phyloP scores from a whole-genome alignment of 2,329 filamentous ascomycete species.

The Phaeoacremonium minimum region DNA sequence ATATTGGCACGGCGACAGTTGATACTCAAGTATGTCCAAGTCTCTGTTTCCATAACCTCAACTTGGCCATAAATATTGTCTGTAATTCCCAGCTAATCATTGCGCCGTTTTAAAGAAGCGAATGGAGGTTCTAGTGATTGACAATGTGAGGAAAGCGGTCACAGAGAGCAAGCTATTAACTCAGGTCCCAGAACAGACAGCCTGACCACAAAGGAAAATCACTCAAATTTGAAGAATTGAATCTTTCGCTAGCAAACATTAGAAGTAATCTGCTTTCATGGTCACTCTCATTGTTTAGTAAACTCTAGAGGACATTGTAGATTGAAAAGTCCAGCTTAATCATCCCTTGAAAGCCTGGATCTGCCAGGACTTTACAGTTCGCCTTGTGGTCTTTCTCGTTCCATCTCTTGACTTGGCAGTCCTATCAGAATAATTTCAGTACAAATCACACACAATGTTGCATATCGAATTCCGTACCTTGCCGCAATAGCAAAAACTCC shows the following conservation, averaged over 20 bases:
- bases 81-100: no score
- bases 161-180: not conserved
- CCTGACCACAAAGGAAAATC: not conserved
- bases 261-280: not conserved
- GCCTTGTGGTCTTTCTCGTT: conserved; percentile 14
- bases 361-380: conserved; percentile 14
- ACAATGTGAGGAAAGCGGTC: not conserved
- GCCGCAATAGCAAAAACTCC: conserved; percentile 1
- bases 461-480: conserved; percentile 3
- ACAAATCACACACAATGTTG: not conserved
- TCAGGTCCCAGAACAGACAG: not conserved
- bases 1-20: no score
- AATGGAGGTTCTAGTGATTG: no score
- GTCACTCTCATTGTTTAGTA: not conserved
- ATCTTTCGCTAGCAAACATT: not conserved
- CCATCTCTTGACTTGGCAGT: conserved; percentile 15
- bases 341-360: conserved; percentile 10
- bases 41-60: no score
- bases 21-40: no score
- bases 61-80: no score
- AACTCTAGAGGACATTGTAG: not conserved
- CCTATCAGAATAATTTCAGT: conserved; percentile 4
- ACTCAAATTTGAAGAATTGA: not conserved
- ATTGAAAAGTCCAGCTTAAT: conserved; percentile 13
- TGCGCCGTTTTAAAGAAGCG: no score